Evolutionary conservation across 176 grass and related monocot genomes (phyloP), one percentile per base, ranked within the genome.

Genomic region (Alloteropsis semialata): DNA sequence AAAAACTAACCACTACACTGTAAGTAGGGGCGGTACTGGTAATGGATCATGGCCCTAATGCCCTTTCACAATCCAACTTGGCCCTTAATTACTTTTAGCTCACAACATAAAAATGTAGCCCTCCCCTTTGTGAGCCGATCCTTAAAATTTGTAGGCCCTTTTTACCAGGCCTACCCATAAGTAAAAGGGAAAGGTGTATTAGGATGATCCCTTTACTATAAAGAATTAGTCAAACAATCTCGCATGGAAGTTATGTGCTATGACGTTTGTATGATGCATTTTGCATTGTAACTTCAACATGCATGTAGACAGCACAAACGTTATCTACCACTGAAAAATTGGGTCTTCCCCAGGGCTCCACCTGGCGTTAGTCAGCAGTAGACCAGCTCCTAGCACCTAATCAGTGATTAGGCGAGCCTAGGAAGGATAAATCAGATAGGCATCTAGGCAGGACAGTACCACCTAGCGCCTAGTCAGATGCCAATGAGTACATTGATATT

Each of bases 181-280:
- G 6, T 72, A 30, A 72, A 71, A 48, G 43, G 25, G 18, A 49
- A 49, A 50, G 9, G 43, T 69, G 62, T 13, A 50, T 75, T 12
- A 22, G 28, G 72, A 46, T 82, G 7, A 55, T 55, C 19, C 28
- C 50, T 27, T 29, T 49, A 65, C 66, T 67, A 42, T 32, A 55
- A 75, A 10, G 82, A 87, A 50, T 16, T 69, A 51, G 63, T 58
- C 48, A 58, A 66, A 87, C 34, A 46, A 87, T 81, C 71, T 70
- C 25, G 11, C 22, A 21, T 17, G 5, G 5, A 45, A 78, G 9
- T 34, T 84, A 67, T 69, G 9, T 62, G 42, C 18, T 72, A 37
- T 25, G 5, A 54, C 16, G 18, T 56, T 53, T 2, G 15, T 51
- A 5, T 15, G 57, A n/a, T 8, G 6, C 39, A 50, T 51, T 68